Conservation (phyloP, 495 filamentous ascomycete genomes). For the Cairneyella variabilis region DNA sequence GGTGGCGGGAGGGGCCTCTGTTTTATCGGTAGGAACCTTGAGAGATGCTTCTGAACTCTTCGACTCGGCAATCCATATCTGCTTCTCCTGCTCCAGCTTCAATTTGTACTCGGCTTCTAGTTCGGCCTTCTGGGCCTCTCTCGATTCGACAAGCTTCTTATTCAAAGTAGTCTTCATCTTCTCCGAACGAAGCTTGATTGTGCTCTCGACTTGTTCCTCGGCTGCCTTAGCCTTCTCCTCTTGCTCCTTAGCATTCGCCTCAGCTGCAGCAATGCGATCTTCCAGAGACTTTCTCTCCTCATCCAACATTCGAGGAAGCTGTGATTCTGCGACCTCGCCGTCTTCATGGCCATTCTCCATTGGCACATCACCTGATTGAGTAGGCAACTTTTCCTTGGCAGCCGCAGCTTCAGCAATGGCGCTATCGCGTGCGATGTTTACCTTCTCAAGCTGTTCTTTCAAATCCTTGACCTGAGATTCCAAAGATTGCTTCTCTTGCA, state of each 20-base stretch:
- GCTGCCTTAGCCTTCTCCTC: constrained; percentile 54
- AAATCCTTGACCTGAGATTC: constrained; percentile 41
- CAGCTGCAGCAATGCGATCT: constrained; percentile 38
- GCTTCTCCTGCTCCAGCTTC: constrained; percentile 61
- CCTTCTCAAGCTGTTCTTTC: constrained; percentile 43
- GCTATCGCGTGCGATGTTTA: constrained; percentile 38
- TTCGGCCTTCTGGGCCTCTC: constrained; percentile 36
- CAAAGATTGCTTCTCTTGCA: constrained; percentile 25
- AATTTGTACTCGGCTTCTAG: constrained; percentile 57
- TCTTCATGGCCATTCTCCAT: constrained; percentile 31
- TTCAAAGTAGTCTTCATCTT: constrained; percentile 69
- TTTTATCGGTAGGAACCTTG: neutral
- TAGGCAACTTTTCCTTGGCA: constrained; percentile 43
- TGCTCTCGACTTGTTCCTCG: constrained; percentile 50
- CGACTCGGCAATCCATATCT: constrained; percentile 47
- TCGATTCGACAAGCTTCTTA: constrained; percentile 63
- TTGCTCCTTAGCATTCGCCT: constrained; percentile 36
- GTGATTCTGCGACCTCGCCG: constrained; percentile 25
- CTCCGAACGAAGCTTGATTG: constrained; percentile 62
- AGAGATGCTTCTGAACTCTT: constrained; percentile 2
- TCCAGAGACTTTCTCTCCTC: constrained; percentile 50
- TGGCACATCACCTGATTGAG: constrained; percentile 26
- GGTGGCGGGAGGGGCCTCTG: constrained; percentile 4
- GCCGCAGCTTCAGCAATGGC: constrained; percentile 40
- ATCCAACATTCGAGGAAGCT: constrained; percentile 34